phyloP scores from a whole-genome alignment of 1,284 basidiomycete species.

The Stygiomarasmius scandens region DNA sequence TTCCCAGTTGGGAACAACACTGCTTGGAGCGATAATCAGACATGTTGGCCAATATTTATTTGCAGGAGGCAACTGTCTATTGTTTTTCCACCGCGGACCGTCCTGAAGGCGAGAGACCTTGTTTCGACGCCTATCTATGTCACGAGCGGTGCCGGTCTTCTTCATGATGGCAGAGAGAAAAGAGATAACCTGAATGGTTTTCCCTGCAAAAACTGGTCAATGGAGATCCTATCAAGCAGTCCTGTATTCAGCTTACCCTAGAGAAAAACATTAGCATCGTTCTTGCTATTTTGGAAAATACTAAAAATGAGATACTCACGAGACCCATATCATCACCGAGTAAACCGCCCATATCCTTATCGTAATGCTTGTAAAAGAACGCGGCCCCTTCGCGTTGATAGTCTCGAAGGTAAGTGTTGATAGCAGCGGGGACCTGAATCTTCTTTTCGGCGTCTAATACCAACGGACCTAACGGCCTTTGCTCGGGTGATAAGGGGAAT shows the following conservation, averaged over 20 bases:
- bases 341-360: constrained; percentile 66
- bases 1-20: constrained; percentile 82
- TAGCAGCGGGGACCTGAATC: constrained; percentile 65
- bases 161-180: constrained; percentile 87
- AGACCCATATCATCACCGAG: constrained; percentile 92
- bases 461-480: constrained; percentile 43
- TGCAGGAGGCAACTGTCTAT: constrained; percentile 60
- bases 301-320: constrained; percentile 42
- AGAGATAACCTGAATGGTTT: constrained; percentile 88
- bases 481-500: constrained; percentile 50
- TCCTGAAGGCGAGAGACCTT: constrained; percentile 69
- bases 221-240: too few species aligned
- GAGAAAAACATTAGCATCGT: constrained; percentile 9
- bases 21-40: constrained; percentile 79
- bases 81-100: constrained; percentile 51
- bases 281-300: too few species aligned
- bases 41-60: constrained; percentile 78
- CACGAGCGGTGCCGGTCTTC: constrained; percentile 67
- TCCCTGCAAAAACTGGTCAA: constrained; percentile 46
- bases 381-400: constrained; percentile 84
- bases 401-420: constrained; percentile 80
- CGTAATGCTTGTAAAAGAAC: constrained; percentile 75
- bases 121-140: constrained; percentile 61
- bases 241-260: constrained; percentile 32
- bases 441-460: constrained; percentile 48